These are phyloP conservation scores for Helotiales sp. DNA, from an alignment of 2,329 filamentous ascomycete species.

Conservation along the genomic window DNA sequence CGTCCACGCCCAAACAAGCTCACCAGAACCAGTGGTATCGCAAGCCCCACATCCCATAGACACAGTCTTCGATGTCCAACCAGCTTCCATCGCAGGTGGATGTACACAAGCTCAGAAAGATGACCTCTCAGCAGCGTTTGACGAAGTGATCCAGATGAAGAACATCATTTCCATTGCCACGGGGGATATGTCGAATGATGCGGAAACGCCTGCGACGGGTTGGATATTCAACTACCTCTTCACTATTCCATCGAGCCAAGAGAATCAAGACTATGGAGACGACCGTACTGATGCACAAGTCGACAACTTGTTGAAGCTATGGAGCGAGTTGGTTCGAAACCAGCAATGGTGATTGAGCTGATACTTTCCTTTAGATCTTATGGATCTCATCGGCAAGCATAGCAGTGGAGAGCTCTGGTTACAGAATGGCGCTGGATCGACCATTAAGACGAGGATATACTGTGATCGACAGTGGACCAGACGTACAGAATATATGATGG, in stretches of 20 bases:
- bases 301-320: not conserved
- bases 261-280: not conserved
- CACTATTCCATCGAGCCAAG: not conserved
- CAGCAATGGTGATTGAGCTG: not conserved
- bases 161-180: not conserved
- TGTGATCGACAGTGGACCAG: not conserved
- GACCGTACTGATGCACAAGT: not conserved
- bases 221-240: constrained; percentile 11
- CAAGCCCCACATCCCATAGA: not conserved
- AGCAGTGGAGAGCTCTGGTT: not conserved
- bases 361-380: not conserved
- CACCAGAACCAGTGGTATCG: not conserved
- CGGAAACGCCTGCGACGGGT: not conserved
- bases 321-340: not conserved
- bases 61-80: not conserved
- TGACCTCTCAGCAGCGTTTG: not conserved
- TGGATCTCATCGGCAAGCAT: not conserved
- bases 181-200: not conserved
- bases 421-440: not conserved
- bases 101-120: not conserved
- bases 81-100: not conserved
- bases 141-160: not conserved
- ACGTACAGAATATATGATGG: not conserved
- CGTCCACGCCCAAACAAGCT: not conserved
- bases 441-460: not conserved